phyloP scores from a whole-genome alignment of 2,329 filamentous ascomycete genomes.

The Phoma sp. region DNA sequence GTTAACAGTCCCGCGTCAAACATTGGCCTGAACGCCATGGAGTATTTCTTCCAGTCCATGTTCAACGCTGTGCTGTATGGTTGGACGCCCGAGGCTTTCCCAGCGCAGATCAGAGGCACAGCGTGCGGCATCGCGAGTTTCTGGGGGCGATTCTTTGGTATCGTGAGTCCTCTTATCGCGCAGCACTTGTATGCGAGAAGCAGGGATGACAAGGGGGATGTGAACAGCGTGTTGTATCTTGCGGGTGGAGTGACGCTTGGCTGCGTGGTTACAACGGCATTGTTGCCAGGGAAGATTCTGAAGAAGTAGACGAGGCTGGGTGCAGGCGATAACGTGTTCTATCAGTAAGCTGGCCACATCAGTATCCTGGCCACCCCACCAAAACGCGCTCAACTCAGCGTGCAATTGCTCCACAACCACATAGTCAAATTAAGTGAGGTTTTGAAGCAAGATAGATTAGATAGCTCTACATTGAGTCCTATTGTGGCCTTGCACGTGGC shows the following conservation, averaged over 20 bases:
- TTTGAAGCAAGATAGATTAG: too few relatives aligned
- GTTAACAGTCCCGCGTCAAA: slow-evolving; percentile 56
- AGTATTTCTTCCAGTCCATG: slow-evolving; percentile 61
- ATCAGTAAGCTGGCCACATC: too few relatives aligned
- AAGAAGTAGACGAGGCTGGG: neutral
- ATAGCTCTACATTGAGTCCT: too few relatives aligned
- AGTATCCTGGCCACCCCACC: too few relatives aligned
- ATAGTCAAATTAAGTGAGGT: too few relatives aligned
- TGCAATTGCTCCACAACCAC: too few relatives aligned
- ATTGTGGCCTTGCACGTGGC: too few relatives aligned
- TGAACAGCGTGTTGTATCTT: slow-evolving; percentile 62
- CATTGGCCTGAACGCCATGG: slow-evolving; percentile 59
- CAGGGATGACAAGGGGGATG: slow-evolving; percentile 41
- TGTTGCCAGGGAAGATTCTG: slow-evolving; percentile 51
- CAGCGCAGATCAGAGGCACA: slow-evolving; percentile 59
- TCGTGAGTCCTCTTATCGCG: slow-evolving; percentile 64
- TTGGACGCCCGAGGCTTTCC: slow-evolving; percentile 60
- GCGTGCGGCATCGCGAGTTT: slow-evolving; percentile 64
- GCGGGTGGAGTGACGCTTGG: slow-evolving; percentile 62
- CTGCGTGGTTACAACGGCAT: slow-evolving; percentile 58
- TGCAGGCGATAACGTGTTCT: too few relatives aligned
- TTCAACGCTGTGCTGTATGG: slow-evolving; percentile 61
- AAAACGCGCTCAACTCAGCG: too few relatives aligned
- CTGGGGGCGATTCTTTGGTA: slow-evolving; percentile 65
- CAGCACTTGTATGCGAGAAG: slow-evolving; percentile 50